Evolutionary conservation across 495 filamentous ascomycete genomes (phyloP).

Genomic region (Penicillium dipodomyicola): DNA sequence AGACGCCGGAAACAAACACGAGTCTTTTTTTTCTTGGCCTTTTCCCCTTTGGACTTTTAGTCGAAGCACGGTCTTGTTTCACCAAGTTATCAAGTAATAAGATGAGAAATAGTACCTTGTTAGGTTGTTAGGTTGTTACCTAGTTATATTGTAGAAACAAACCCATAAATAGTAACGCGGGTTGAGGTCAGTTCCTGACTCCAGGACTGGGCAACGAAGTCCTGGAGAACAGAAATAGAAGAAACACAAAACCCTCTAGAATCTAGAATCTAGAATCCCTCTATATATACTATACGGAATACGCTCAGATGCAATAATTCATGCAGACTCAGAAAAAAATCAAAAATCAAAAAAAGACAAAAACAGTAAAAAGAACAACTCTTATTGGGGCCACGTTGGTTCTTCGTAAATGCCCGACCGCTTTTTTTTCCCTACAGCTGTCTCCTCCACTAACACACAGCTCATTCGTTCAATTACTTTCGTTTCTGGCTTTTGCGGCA

Average conservation of each 20-base stretch:
- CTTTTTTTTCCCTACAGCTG: conserved; percentile 17
- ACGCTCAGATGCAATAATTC: neutral
- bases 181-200: neutral
- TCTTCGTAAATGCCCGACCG: conserved; percentile 19
- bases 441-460: conserved; percentile 4
- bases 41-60: conserved; percentile 26
- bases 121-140: neutral
- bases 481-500: conserved; percentile 21
- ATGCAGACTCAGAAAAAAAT: neutral
- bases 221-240: neutral
- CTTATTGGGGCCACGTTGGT: conserved; percentile 27
- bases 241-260: too few relatives aligned
- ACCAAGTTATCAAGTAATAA: neutral
- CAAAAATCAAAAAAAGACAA: neutral
- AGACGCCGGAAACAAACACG: conserved; percentile 2
- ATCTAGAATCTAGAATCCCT: neutral
- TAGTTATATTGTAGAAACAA: neutral
- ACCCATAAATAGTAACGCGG: neutral
- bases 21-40: conserved; percentile 9
- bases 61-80: conserved; percentile 8
- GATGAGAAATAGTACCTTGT: neutral
- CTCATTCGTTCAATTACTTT: conserved; percentile 7
- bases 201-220: neutral
- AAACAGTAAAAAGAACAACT: neutral
- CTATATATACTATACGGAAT: neutral